Evolutionary conservation across 176 grass and related monocot species (phyloP), one percentile per base, ranked within the genome.

Genomic region (Tillandsia leiboldiana): DNA sequence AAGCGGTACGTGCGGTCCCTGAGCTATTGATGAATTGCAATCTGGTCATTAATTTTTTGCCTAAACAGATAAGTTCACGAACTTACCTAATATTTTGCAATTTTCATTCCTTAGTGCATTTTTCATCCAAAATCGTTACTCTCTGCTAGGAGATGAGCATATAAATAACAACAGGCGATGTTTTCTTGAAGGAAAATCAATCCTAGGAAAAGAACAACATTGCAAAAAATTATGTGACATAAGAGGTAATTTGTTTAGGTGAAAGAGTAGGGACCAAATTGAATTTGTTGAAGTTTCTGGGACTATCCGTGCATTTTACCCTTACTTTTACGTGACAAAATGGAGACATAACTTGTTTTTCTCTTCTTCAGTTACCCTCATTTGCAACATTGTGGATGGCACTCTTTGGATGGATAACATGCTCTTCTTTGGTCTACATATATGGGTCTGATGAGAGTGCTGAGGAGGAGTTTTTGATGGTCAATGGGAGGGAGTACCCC

Each of bases 341-440:
- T 18, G 6, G 54, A 59, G 14, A 20, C 53, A 65, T 65, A 48
- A 69, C 51, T 26, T 74, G 69, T 10, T 52, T 66, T 75, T 33
- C 14, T 81, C 33, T 66, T 12, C 6, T 77, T 75, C 84, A 97
- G 94, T 75, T 97, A 48, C 90, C 94, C 18, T 24, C 87, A 76
- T 97, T 97, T 53, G 73, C 81, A 54, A 82, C 79, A 28, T 87
- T 97, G 47, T 97, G 84, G 83, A 68, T 77, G 48, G 69, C 94
- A 3, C 75, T 99, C 17, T 93, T 93, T 70, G 89, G 71, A 69
- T 99, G 94, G 94, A 57, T 87, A 74, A 92, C 94, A 29, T 53
- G 70, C 50, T 87, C 87, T 57, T 83, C 89, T 48, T 70, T 99
- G 66, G 72, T 76, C 26, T 99, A 83, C 71, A 72, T 93, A 20